Conservation (phyloP, 2,329 filamentous ascomycete genomes). For the Rhinocladiella similis region DNA sequence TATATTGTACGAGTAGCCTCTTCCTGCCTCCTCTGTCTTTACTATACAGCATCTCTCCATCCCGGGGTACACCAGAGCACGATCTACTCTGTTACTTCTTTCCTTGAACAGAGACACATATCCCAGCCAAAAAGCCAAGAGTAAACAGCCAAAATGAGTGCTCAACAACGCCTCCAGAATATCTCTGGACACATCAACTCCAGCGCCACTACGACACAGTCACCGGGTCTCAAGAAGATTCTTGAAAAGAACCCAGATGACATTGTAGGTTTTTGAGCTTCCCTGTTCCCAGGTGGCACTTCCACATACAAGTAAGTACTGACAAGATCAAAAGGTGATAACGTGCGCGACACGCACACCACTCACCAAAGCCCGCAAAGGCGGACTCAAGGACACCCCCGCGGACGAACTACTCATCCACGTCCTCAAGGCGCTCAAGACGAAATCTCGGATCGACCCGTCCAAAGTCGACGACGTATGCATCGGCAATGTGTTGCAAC, state of each 20-base stretch:
- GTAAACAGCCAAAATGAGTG: constrained; percentile 6
- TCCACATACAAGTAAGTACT: too few species aligned
- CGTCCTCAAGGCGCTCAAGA: constrained; percentile 76
- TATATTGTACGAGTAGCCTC: too few species aligned
- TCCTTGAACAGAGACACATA: too few species aligned
- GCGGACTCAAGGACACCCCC: constrained; percentile 91
- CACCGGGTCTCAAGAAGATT: constrained; percentile 56
- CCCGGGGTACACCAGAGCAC: too few species aligned
- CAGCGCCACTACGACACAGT: constrained; percentile 14
- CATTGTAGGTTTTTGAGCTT: constrained; percentile 66
- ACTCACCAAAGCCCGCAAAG: constrained; percentile 89
- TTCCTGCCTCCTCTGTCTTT: too few species aligned
- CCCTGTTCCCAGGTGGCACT: too few species aligned
- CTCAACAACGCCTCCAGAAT: constrained; percentile 22
- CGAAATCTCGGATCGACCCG: constrained; percentile 86
- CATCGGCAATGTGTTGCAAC: constrained; percentile 86
- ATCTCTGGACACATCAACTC: constrained; percentile 21
- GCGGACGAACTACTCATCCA: constrained; percentile 82
- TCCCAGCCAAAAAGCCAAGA: too few species aligned
- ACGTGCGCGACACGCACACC: constrained; percentile 88
- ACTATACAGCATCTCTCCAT: too few species aligned
- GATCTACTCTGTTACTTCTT: too few species aligned
- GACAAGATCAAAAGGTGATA: constrained; percentile 55
- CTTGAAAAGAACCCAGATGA: constrained; percentile 60
- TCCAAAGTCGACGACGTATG: constrained; percentile 85